These are phyloP conservation scores for Daldinia sp. DNA, from an alignment of 2,329 filamentous ascomycete species.

Conservation along the genomic window DNA sequence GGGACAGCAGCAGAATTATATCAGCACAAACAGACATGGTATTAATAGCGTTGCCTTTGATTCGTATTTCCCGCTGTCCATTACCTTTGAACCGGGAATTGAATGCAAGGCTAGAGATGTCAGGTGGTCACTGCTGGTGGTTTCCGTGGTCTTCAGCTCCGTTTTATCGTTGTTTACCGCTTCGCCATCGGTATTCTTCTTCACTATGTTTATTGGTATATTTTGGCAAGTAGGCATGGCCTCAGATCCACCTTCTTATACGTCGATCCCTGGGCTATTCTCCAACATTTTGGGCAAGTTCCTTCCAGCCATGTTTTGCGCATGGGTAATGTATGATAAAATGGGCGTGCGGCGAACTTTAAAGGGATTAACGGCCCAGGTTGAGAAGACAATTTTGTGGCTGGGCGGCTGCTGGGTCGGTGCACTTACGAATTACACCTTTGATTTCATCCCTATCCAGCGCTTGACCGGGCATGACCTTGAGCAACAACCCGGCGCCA, in stretches of 20 bases:
- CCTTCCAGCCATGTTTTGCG: conserved; percentile 85
- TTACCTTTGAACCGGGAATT: conserved; percentile 74
- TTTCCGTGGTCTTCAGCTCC: conserved; percentile 82
- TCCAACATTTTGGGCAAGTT: conserved; percentile 83
- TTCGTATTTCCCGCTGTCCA: conserved; percentile 89
- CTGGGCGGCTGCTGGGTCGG: conserved; percentile 91
- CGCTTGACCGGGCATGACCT: conserved; percentile 92
- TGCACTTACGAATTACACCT: conserved; percentile 91
- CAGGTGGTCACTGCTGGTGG: conserved; percentile 82
- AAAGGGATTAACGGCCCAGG: conserved; percentile 75
- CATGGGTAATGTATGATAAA: conserved; percentile 86
- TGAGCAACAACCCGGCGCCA: conserved; percentile 85
- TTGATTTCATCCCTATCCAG: conserved; percentile 91
- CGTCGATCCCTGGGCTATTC: conserved; percentile 73
- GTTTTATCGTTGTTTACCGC: conserved; percentile 83
- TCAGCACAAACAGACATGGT: conserved; percentile 71
- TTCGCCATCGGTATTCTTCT: conserved; percentile 83
- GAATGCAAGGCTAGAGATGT: conserved; percentile 77
- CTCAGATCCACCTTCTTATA: conserved; percentile 80
- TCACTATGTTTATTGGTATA: conserved; percentile 78
- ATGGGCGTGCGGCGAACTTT: conserved; percentile 79
- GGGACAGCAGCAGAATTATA: conserved; percentile 71
- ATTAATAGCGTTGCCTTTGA: conserved; percentile 82
- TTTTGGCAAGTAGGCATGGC: conserved; percentile 93
- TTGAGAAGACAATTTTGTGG: conserved; percentile 92